These are phyloP conservation scores for Zygosaccharomyces lentus DNA, from an alignment of 805 yeast species.

Conservation along the genomic window DNA sequence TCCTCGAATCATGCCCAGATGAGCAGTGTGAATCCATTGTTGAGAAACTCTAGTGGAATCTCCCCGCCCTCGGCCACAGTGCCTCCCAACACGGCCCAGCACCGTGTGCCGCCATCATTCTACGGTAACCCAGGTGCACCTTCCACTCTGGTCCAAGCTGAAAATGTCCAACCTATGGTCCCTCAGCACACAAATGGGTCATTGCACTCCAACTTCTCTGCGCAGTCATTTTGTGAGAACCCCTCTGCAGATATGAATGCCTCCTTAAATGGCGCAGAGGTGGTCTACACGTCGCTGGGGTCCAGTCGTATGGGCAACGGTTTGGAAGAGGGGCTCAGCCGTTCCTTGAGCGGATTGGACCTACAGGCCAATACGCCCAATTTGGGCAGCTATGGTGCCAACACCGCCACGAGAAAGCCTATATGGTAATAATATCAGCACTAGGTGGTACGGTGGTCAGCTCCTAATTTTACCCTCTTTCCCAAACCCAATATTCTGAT, in stretches of 20 bases:
- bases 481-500: constrained; percentile 8
- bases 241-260: constrained; percentile 10
- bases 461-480: not conserved
- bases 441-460: not conserved
- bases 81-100: constrained; percentile 21
- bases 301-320: constrained; percentile 19
- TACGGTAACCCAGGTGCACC: constrained; percentile 10
- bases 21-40: constrained; percentile 29
- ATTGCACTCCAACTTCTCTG: constrained; percentile 32
- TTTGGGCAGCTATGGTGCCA: constrained; percentile 9
- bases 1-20: constrained; percentile 25
- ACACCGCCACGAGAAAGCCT: constrained; percentile 10
- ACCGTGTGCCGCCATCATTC: constrained; percentile 20
- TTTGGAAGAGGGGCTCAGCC: constrained; percentile 31
- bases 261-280: constrained; percentile 15
- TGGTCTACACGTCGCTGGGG: constrained; percentile 19
- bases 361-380: constrained; percentile 18
- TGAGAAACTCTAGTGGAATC: constrained; percentile 28
- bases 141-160: constrained; percentile 6
- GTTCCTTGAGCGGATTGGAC: constrained; percentile 34
- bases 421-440: constrained; percentile 8
- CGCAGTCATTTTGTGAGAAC: constrained; percentile 30
- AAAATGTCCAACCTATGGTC: constrained; percentile 17
- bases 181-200: constrained; percentile 36
- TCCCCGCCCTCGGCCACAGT: constrained; percentile 24